A percentile compares a stretch with the other conserved stretches of the same genome.
Evolutionary conservation across 805 yeast genomes (phyloP).

Genomic region (Lipomyces lipofer): DNA sequence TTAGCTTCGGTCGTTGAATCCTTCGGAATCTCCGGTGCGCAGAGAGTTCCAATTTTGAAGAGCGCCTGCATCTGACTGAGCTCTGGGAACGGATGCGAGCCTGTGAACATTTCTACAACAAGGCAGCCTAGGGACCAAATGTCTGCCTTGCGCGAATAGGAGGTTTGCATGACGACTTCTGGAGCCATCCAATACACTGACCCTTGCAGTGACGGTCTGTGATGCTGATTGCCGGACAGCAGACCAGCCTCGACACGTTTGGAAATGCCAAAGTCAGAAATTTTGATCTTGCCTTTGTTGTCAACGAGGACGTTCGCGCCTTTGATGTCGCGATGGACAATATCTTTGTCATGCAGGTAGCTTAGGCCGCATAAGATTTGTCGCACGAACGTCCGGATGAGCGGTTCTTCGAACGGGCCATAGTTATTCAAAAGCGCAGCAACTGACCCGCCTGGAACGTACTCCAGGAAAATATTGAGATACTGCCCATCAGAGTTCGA

Average conservation of each 20-base stretch:
- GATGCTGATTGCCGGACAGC: constrained; percentile 43
- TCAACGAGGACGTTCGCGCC: constrained; percentile 86
- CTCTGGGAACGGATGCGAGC: constrained; percentile 93
- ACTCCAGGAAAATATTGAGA: constrained; percentile 77
- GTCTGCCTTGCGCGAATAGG: constrained; percentile 89
- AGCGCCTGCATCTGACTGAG: constrained; percentile 97
- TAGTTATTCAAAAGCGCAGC: constrained; percentile 69
- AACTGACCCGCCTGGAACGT: constrained; percentile 73
- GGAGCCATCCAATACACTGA: constrained; percentile 99
- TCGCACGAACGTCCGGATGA: constrained; percentile 67
- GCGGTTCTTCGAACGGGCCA: constrained; percentile 78
- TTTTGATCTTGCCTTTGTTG: constrained; percentile 76
- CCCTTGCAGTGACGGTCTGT: constrained; percentile 86
- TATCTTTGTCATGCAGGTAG: constrained; percentile 71
- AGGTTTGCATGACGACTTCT: constrained; percentile 91
- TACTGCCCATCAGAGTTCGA: constrained; percentile 71
- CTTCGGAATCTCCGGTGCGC: constrained; percentile 74
- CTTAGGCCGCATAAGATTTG: constrained; percentile 75
- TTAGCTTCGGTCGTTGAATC: constrained; percentile 62
- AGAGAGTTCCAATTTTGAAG: constrained; percentile 83
- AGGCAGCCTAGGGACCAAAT: constrained; percentile 98
- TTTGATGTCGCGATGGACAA: constrained; percentile 83
- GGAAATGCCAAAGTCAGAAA: constrained; percentile 85
- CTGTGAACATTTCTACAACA: constrained; percentile 92
- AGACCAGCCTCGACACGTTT: constrained; percentile 60